Conservation (phyloP, 495 filamentous ascomycete species). For the Hyaloscypha variabilis region DNA sequence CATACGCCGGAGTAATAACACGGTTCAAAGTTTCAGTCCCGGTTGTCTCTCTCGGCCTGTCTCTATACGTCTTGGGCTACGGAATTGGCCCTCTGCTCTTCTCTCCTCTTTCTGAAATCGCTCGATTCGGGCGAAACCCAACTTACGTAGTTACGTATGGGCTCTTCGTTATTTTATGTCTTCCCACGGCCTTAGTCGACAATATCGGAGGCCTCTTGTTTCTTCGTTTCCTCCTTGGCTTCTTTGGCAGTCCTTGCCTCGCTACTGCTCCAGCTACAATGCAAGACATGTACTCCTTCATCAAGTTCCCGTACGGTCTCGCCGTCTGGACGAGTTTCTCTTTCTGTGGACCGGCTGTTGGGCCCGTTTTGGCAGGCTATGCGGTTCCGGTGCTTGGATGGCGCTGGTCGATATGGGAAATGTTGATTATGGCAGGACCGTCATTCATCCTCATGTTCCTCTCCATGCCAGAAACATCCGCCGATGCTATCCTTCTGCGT, state of each 20-base stretch:
- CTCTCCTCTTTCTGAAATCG: slow-evolving; percentile 42
- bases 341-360: slow-evolving; percentile 46
- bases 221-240: slow-evolving; percentile 57
- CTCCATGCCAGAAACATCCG: slow-evolving; percentile 45
- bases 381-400: slow-evolving; percentile 36
- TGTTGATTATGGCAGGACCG: slow-evolving; percentile 47
- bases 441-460: slow-evolving; percentile 43
- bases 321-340: slow-evolving; percentile 52
- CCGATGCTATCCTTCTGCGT: slow-evolving; percentile 40
- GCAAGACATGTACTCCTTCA: slow-evolving; percentile 32
- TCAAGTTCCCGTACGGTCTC: slow-evolving; percentile 68
- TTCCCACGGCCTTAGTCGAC: slow-evolving; percentile 69
- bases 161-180: slow-evolving; percentile 69
- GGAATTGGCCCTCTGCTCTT: slow-evolving; percentile 37
- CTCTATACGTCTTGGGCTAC: slow-evolving; percentile 5
- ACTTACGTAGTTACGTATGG: slow-evolving; percentile 70
- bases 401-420: slow-evolving; percentile 48
- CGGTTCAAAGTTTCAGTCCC: slow-evolving; percentile 55
- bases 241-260: slow-evolving; percentile 52
- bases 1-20: slow-evolving; percentile 41
- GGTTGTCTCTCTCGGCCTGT: slow-evolving; percentile 48
- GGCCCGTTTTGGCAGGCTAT: slow-evolving; percentile 46
- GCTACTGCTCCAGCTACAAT: slow-evolving; percentile 59
- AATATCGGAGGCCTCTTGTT: slow-evolving; percentile 55
- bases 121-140: slow-evolving; percentile 57